A percentile compares a stretch with the other conserved stretches of the same genome.
Evolutionary conservation across 768 basidiomycete genomes (phyloP).

Genomic region (Amanita pseudoporphyria): DNA sequence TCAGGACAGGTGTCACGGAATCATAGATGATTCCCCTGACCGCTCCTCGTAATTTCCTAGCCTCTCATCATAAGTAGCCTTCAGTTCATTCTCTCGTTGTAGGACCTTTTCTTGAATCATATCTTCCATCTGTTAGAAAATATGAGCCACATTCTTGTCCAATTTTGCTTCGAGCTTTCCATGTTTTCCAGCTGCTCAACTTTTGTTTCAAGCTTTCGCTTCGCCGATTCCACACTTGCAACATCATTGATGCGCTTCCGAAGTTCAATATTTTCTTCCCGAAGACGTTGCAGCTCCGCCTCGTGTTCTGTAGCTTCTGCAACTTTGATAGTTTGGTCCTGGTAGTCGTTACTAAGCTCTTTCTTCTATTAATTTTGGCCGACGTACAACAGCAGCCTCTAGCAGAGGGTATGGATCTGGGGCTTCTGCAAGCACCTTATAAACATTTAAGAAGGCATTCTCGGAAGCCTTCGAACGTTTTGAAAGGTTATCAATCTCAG

Average conservation of each 20-base stretch:
- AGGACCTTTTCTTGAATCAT: constrained; percentile 81
- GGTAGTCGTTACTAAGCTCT: not conserved
- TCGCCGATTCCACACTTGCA: constrained; percentile 50
- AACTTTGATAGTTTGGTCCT: constrained; percentile 93
- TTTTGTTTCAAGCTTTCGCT: constrained; percentile 66
- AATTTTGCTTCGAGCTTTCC: constrained; percentile 30
- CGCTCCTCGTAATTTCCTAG: constrained; percentile 94
- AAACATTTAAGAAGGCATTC: constrained; percentile 93
- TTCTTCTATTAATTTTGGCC: not conserved
- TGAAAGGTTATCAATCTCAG: constrained; percentile 93
- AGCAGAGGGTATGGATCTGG: constrained; percentile 96
- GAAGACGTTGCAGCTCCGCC: constrained; percentile 57
- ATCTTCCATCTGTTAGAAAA: constrained; percentile 75
- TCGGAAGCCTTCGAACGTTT: constrained; percentile 88
- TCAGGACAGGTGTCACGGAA: not conserved
- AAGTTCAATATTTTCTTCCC: constrained; percentile 78
- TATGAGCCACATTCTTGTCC: constrained; percentile 3
- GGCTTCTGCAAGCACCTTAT: constrained; percentile 93
- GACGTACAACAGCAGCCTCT: constrained; percentile 77
- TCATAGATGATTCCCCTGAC: constrained; percentile 29
- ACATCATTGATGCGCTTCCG: constrained; percentile 62
- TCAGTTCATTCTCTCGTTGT: constrained; percentile 93
- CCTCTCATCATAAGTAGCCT: constrained; percentile 94
- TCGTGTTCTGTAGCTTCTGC: constrained; percentile 76
- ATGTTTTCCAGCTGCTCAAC: constrained; percentile 78